phyloP scores from a whole-genome alignment of 179 eudicot genomes.

The Silene noctiflora region DNA sequence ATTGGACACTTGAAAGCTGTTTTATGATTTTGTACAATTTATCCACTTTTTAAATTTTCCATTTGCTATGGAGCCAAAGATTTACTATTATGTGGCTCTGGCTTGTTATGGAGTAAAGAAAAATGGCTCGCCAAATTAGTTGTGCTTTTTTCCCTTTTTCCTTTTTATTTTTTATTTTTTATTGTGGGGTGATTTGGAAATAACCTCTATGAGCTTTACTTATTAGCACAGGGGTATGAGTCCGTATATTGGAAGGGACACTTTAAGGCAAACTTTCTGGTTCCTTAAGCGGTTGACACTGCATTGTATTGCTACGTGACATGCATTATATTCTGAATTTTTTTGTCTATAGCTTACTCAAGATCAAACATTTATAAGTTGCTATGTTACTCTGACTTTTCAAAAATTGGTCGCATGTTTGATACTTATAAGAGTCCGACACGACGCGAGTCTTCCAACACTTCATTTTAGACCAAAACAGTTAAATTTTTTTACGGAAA shows the following conservation, averaged over 20 bases:
- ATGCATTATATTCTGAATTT: not conserved
- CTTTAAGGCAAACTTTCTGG: not conserved
- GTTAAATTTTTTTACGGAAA: no score
- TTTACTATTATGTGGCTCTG: not conserved
- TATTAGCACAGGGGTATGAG: not conserved
- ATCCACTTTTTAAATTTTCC: no score
- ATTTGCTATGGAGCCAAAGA: not conserved
- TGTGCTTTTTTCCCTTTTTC: no score
- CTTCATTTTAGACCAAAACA: no score
- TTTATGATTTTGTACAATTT: no score
- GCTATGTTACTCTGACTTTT: no score
- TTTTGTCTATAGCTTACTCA: not conserved
- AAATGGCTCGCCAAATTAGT: not conserved
- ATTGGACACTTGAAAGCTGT: no score
- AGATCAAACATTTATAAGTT: not conserved
- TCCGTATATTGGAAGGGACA: not conserved
- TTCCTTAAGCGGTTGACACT: not conserved
- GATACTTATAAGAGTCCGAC: no score
- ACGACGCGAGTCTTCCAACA: no score
- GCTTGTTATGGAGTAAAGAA: not conserved
- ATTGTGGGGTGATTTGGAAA: no score
- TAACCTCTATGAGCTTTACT: not conserved
- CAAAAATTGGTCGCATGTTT: no score
- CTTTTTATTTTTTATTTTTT: no score
- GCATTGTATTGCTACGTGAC: not conserved